Conservation (phyloP, 2,329 filamentous ascomycete species). For the Mycosphaerella arachidis region DNA sequence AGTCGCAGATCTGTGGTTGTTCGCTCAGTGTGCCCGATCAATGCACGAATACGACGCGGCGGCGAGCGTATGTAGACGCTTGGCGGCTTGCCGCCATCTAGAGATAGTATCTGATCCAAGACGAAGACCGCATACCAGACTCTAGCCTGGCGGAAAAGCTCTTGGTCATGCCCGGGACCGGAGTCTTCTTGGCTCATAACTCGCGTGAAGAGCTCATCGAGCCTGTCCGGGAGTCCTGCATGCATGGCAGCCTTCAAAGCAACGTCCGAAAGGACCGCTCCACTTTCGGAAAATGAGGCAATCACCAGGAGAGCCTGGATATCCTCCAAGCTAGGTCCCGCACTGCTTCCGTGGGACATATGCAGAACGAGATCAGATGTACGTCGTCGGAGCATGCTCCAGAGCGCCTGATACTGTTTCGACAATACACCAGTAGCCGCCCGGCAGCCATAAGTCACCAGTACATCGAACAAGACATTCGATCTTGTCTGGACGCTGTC, state of each 20-base stretch:
- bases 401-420: slow-evolving; percentile 33
- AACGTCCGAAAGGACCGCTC: slow-evolving; percentile 48
- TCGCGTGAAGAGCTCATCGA: slow-evolving; percentile 3
- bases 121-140: slow-evolving; percentile 53
- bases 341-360: slow-evolving; percentile 37
- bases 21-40: slow-evolving; percentile 42
- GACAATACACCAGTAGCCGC: slow-evolving; percentile 43
- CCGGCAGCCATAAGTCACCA: slow-evolving; percentile 51
- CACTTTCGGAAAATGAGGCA: slow-evolving; percentile 51
- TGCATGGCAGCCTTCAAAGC: slow-evolving; percentile 51
- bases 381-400: slow-evolving; percentile 35
- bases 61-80: slow-evolving; percentile 36
- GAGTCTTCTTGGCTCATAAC: no score
- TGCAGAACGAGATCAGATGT: slow-evolving; percentile 43
- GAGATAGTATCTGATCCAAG: slow-evolving; percentile 47
- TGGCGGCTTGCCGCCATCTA: slow-evolving; percentile 44
- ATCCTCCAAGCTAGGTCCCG: slow-evolving; percentile 40
- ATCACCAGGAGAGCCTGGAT: slow-evolving; percentile 51
- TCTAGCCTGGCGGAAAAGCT: slow-evolving; percentile 37
- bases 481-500: slow-evolving; percentile 45
- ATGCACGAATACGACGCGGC: slow-evolving; percentile 43
- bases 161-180: background rate
- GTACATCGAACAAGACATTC: slow-evolving; percentile 48
- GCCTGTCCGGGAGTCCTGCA: slow-evolving; percentile 37
- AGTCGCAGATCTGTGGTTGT: slow-evolving; percentile 50